Evolutionary conservation across 495 filamentous ascomycete species (phyloP).

Genomic region (Penicillium arizonense): DNA sequence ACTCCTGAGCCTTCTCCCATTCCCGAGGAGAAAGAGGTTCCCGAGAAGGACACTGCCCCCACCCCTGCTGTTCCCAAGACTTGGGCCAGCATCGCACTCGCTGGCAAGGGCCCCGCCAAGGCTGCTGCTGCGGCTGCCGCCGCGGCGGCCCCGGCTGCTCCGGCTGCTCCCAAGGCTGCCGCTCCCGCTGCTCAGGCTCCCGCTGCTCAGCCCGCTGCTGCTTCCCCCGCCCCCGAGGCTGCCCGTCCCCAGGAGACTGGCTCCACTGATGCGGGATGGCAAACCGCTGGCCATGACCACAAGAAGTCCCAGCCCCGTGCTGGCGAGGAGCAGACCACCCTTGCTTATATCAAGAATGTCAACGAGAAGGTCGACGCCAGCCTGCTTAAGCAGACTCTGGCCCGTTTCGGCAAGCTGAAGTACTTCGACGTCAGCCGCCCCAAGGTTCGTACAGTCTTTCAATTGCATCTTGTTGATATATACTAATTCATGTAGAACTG

Average conservation of each 20-base stretch:
- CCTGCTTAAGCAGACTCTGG: conserved; percentile 62
- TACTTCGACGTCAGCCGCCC: conserved; percentile 86
- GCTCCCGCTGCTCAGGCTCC: conserved; percentile 33
- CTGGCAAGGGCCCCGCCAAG: conserved; percentile 29
- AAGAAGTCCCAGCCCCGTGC: conserved; percentile 74
- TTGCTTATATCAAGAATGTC: conserved; percentile 92
- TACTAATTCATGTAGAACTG: conserved; percentile 64
- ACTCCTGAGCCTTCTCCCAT: conserved; percentile 49
- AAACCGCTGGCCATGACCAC: conserved; percentile 73
- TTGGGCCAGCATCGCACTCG: conserved; percentile 79
- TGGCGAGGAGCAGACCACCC: conserved; percentile 62
- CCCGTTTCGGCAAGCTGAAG: conserved; percentile 72
- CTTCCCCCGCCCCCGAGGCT: conserved; percentile 35
- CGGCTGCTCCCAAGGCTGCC: conserved; percentile 32
- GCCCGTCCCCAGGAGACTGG: conserved; percentile 43
- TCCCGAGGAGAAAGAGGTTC: conserved; percentile 41
- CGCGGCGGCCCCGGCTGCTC: conserved; percentile 28
- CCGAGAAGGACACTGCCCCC: conserved; percentile 49
- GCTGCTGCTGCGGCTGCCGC: conserved; percentile 30
- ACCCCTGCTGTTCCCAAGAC: conserved; percentile 67
- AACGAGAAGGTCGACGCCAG: conserved; percentile 75
- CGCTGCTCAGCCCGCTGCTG: conserved; percentile 40
- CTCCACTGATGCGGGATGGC: conserved; percentile 63
- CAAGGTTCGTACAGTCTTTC: conserved; percentile 62
- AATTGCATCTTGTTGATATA: neutral